Evolutionary conservation across 345 rosid species (phyloP), one percentile per base, ranked within the genome.

Genomic region (Tarenaya hassleriana): DNA sequence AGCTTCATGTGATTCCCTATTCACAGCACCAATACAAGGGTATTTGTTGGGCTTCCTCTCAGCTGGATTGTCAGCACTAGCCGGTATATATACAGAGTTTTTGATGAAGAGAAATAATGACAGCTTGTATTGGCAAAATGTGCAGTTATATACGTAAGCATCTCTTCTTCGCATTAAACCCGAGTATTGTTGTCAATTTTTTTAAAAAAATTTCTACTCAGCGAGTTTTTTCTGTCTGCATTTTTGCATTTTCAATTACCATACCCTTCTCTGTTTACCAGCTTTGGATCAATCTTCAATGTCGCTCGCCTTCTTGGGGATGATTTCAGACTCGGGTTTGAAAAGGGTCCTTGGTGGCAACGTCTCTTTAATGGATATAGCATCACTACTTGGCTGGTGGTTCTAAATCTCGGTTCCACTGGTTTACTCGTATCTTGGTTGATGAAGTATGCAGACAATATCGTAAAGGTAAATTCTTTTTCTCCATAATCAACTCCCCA

Each of bases 61-160:
- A 54, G 99, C 99, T 61, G 79, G 83, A 70, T 80, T 92, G 48
- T 88, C 99, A 0, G 99, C 95, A 13, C 63, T 80, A 29, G 99
- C 97, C 1, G 99, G 99, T 50, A 88, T 94, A 47, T 92, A 88
- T 55, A 94, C 97, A 24, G 99, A 94, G 64, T 92, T 81, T 69
- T 73, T 88, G 66, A 85, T 92, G 97, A 88, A 92, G 79, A 85
- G 85, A 81, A 92, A 85, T 57, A 81, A 73, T 48, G 98, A 92
- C 50, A 85, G 86, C 73, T 71, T 92, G 70, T 92, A 85, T 71
- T 88, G 95, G 96, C 96, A 88, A 70, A 92, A 92, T 68, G 63
- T 85, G 59, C 95, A 92, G 63, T 78, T 92, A 62, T 88, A 92
- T 70, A 77, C 81, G 95, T 92, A 77, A 73, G 97, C 88, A 72